Base-by-base conservation (phyloP, 1,284 basidiomycete species). In the Mycosarcoma maydis region DNA sequence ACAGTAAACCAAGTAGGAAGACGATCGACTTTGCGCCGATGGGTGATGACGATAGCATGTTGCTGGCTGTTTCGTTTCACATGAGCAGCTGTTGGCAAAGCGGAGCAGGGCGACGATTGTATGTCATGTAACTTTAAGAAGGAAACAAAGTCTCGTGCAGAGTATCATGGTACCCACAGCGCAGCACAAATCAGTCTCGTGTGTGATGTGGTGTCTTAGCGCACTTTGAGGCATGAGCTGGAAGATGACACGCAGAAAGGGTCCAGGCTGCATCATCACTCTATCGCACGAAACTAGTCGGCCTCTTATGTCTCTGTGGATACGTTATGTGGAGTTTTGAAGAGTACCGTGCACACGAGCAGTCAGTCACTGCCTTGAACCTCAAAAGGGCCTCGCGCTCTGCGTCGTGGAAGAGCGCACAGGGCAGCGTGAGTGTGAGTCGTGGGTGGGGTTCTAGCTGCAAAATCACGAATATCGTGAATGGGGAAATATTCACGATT, bases 1-100 rank as follows among this genome's bases (percentile, higher is more conserved):
- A 68, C 20, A 61, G 49, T 11, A 68, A 34, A 8, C 53, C 54
- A 2, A 68, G 43, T n/a, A 61, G 34, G 17, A 61, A 51, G 37
- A 67, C 22, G 32, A 59, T 58, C 2, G 54, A 58, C 20, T 46
- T 58, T 29, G 61, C 24, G 54, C 46, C 41, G 36, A 50, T 37
- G 4, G 49, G 44, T 26, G 53, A 36, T 9, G 26, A 13, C 20
- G 60, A 45, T 44, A 56, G 49, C 24, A 32, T 43, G 29, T 19
- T 38, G 38, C 20, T 7, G 26, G 14, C 29, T 30, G 29, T 14
- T 30, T 10, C 29, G 29, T 30, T n/a, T n/a, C n/a, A n/a, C 29
- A 30, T 30, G 29, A 30, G 29, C 29, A 30, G 29, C 29, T 8
- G 29, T 10, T 30, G 2, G 33, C 27, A 34, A 34, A n/a, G 33